A percentile compares a stretch with the other conserved stretches of the same genome.
phyloP scores from a whole-genome alignment of 2,329 filamentous ascomycete genomes.

The Zymoseptoria passerinii region DNA sequence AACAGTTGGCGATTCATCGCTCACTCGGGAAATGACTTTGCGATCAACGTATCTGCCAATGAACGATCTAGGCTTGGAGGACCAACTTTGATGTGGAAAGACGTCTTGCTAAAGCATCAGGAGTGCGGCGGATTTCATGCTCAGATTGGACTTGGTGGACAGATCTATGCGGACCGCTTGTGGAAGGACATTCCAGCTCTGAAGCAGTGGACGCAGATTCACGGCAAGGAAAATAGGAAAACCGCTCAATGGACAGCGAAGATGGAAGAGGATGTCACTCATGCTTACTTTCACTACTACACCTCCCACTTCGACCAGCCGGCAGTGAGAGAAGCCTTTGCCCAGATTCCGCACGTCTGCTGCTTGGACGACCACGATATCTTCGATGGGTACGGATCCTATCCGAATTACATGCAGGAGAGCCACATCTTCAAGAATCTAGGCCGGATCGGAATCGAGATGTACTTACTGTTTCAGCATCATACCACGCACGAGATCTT shows the following conservation, averaged over 20 bases:
- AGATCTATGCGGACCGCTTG: conserved; percentile 88
- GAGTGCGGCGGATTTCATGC: conserved; percentile 95
- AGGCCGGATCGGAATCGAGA: conserved; percentile 86
- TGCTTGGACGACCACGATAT: conserved; percentile 97
- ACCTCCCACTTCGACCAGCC: conserved; percentile 97
- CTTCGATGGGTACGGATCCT: conserved; percentile 95
- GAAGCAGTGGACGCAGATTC: conserved; percentile 91
- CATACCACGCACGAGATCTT: conserved; percentile 93
- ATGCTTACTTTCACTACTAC: conserved; percentile 98
- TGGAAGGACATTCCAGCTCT: conserved; percentile 94
- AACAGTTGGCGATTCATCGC: conserved; percentile 92
- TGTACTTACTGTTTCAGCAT: conserved; percentile 97
- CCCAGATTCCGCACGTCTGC: conserved; percentile 88
- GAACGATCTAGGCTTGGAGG: conserved; percentile 82
- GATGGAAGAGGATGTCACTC: conserved; percentile 88
- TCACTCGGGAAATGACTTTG: conserved; percentile 94
- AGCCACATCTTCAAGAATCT: conserved; percentile 98
- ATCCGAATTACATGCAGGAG: conserved; percentile 96
- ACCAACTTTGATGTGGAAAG: conserved; percentile 96
- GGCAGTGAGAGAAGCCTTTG: conserved; percentile 87
- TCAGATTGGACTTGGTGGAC: conserved; percentile 83
- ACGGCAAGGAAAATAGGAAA: conserved; percentile 86
- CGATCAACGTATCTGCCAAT: conserved; percentile 73
- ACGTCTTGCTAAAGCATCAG: conserved; percentile 92
- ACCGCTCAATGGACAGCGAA: conserved; percentile 86